Evolutionary conservation across 2,329 filamentous ascomycete genomes (phyloP), one percentile per base, ranked within the genome.

Genomic region (Xylariomycetidae sp.): DNA sequence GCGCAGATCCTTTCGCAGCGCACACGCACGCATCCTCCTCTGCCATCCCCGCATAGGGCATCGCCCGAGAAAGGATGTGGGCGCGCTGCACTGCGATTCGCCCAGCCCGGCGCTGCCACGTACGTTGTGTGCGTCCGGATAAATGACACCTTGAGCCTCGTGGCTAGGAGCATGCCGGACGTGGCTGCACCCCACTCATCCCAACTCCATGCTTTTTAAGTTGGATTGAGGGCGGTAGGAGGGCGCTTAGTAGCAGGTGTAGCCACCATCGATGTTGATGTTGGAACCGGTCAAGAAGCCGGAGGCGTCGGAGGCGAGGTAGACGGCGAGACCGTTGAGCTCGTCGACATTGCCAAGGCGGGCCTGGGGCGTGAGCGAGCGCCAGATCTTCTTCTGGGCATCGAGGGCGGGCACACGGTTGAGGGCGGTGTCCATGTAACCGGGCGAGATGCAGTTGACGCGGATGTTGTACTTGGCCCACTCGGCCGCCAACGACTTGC

Each of bases 401-500:
- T 88, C 82, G 14, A 88, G 76, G 24, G 80, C 80, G 15, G 82
- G 82, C 6, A 85, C 82, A 39, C 80, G 79, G 74, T 87, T 89
- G 42, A 87, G 69, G 5, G 80, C 82, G 5, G 85, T 92, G 67
- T 89, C 83, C 79, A 90, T 89, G 68, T 90, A 90, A 19, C 85
- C 85, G 14, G 85, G 85, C 6, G 79, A 85, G 62, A 90, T 87
- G 60, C 77, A 82, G 72, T 92, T 92, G 52, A 89, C 84, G 23
- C 85, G 80, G 54, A 90, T 87, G 49, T 73, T 71, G 61, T 86
- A 73, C 63, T 85, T 82, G 52, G 85, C 82, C 85, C 85, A 90
- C 64, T 92, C 85, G 35, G 84, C 83, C 26, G 83, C 85, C 16
- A 92, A 75, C 4, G 82, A 87, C 68, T 85, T 86, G 61, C 77